Conservation (phyloP, 2,329 filamentous ascomycete species). For the Colletotrichum sp. region DNA sequence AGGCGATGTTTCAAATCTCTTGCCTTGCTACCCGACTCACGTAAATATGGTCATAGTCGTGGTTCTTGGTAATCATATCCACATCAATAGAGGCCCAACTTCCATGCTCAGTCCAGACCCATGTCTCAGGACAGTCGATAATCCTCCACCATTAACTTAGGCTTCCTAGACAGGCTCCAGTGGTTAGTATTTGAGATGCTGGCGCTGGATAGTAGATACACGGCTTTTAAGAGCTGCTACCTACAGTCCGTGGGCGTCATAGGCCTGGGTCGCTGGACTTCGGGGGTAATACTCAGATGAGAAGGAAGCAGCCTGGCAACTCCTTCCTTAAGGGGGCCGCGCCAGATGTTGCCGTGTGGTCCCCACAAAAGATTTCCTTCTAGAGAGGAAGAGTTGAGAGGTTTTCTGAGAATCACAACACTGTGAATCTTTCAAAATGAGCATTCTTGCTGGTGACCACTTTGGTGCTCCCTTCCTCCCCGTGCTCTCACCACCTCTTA, state of each 20-base stretch:
- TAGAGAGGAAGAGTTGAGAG: accelerated
- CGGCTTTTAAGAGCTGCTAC: background rate
- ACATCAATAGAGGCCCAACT: too few relatives aligned
- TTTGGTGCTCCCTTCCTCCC: accelerated
- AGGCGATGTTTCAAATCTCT: too few relatives aligned
- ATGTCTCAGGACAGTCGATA: too few relatives aligned
- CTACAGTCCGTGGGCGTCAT: background rate
- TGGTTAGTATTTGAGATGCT: background rate
- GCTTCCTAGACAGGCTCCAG: accelerated
- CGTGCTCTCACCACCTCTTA: accelerated
- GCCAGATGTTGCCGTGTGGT: accelerated
- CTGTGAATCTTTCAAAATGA: background rate
- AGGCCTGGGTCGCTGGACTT: background rate
- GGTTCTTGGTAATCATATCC: too few relatives aligned
- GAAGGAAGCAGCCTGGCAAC: background rate
- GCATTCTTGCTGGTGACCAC: background rate
- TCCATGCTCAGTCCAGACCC: too few relatives aligned
- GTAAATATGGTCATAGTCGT: too few relatives aligned
- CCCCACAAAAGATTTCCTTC: background rate
- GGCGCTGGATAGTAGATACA: accelerated
- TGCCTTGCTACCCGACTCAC: too few relatives aligned
- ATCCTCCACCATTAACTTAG: too few relatives aligned
- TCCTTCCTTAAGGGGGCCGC: accelerated
- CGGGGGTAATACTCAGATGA: background rate
- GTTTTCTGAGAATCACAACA: background rate